Conservation (phyloP, 768 basidiomycete genomes). For the Vararia minispora region DNA sequence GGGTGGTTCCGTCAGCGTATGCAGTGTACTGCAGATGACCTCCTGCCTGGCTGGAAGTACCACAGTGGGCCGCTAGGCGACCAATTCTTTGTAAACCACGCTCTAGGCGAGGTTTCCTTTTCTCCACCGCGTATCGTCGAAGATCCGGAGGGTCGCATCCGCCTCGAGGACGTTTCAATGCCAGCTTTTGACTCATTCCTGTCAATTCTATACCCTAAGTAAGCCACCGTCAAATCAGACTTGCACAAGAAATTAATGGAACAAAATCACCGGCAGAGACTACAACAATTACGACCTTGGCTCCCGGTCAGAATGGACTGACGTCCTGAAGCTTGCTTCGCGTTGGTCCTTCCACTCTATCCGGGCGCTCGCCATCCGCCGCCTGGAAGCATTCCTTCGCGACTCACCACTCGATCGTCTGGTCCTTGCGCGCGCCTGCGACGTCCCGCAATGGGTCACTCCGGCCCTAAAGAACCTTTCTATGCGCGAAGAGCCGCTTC, state of each 20-base stretch:
- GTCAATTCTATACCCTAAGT: conserved; percentile 13
- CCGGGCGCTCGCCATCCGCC: conserved; percentile 11
- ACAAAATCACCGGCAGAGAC: conserved; percentile 5
- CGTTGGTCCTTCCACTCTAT: conserved; percentile 12
- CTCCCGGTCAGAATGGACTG: conserved; percentile 12
- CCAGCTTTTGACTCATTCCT: conserved; percentile 11
- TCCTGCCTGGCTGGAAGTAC: too few relatives aligned
- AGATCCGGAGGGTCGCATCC: too few relatives aligned
- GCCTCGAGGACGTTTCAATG: conserved; percentile 1
- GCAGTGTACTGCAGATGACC: too few relatives aligned
- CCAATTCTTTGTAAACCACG: too few relatives aligned
- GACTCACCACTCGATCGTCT: conserved; percentile 14
- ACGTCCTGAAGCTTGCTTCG: conserved; percentile 11
- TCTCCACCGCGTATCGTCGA: too few relatives aligned
- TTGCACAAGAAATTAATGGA: neutral
- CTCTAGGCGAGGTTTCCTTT: too few relatives aligned
- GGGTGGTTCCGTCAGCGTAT: conserved; percentile 5
- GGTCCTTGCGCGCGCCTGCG: conserved; percentile 8
- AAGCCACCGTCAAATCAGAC: neutral
- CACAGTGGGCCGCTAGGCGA: too few relatives aligned
- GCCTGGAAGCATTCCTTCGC: conserved; percentile 5
- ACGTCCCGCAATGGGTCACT: conserved; percentile 8
- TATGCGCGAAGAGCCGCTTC: conserved; percentile 7
- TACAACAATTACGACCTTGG: conserved; percentile 5
- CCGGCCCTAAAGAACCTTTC: conserved; percentile 9